Base-by-base conservation (phyloP, 306 rosid species). In the Cicer judaicum region DNA sequence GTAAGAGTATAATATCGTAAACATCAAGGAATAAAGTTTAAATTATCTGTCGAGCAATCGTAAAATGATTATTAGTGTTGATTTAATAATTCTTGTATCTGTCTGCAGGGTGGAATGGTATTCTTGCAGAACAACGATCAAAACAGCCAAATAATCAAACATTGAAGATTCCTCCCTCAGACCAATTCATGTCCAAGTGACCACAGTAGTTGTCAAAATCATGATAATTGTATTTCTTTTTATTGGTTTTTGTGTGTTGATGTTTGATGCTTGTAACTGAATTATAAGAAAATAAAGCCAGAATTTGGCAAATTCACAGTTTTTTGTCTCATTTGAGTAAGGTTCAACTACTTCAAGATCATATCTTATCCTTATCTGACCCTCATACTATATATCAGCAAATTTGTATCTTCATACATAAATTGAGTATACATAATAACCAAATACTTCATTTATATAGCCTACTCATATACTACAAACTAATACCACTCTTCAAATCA, bases 31-130 rank as follows among this genome's bases (percentile, higher is more conserved):
- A 29, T 29, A 29, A 24, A 24, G 36, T 29, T 29, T 3, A 29
- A 29, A 29, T 29, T 29, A 3, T 29, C 1, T 29, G 36, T 29
- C 1, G 36, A 29, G 1, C 1, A 3, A 29, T 29, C 0, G 36
- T 29, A 29, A 29, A 29, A 29, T 29, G 5, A 29, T 29, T 29
- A 29, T 29, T 29, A 29, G 36, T 29, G 36, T 29, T 0, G 36
- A 29, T 29, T 29, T 29, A 29, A 29, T 29, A 29, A 29, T 74
- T 57, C 11, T 15, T 8, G 34, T 36, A 24, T 21, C 34, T 24
- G 34, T 24, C 34, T 24, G 34, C 80, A 89, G 91, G 90, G 48
- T 85, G 87, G 93, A 89, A 89, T 78, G 91, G 90, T 39, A 85
- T 85, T 59, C 88, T 85, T 64, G 88, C 87, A 69, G 70, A 85